These are phyloP conservation scores for Hippophae tibetana DNA, from an alignment of 306 rosid species.

Conservation along the genomic window DNA sequence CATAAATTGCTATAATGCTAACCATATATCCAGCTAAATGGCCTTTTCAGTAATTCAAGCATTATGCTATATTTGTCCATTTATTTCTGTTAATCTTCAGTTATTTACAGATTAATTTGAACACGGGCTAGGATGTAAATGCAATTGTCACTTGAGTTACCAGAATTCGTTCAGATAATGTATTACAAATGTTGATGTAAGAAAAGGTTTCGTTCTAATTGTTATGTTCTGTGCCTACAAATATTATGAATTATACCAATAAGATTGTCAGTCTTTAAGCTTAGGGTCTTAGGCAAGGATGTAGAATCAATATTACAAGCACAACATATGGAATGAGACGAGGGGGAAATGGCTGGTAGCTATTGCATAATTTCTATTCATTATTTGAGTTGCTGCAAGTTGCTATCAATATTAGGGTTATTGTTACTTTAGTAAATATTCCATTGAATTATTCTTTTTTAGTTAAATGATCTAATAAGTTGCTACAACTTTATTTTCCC, in stretches of 20 bases:
- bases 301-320: neutral
- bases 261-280: neutral
- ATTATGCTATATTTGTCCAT: neutral
- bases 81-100: neutral
- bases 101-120: neutral
- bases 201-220: neutral
- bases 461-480: neutral
- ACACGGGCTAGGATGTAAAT: neutral
- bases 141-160: neutral
- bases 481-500: conserved; percentile 17
- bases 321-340: neutral
- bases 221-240: neutral
- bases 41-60: neutral
- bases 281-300: neutral
- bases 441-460: neutral
- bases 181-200: neutral
- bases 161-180: too few species aligned
- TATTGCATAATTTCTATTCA: neutral
- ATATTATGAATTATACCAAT: neutral
- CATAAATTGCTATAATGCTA: neutral
- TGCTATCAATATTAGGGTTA: neutral
- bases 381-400: neutral
- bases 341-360: neutral
- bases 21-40: neutral
- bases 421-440: neutral